A percentile compares a stretch with the other conserved stretches of the same genome.
Evolutionary conservation across 345 rosid genomes (phyloP).

Genomic region (Populus alba): DNA sequence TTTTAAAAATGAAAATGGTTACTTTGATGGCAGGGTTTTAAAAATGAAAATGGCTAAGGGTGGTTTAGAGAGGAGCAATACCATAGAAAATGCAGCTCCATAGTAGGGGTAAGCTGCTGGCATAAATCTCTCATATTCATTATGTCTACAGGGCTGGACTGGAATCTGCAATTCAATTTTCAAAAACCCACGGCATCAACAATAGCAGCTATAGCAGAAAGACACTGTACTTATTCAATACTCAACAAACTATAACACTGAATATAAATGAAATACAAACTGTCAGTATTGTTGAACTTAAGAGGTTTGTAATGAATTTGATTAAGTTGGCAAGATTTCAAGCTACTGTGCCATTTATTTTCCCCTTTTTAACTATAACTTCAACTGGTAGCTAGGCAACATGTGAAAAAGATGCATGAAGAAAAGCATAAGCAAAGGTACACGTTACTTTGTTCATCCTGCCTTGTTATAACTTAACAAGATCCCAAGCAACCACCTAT

Average conservation of each 20-base stretch:
- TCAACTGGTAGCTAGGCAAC: neutral
- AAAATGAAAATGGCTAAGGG: neutral
- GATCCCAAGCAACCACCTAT: neutral
- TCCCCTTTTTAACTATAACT: neutral
- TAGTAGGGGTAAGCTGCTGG: slow-evolving; percentile 61
- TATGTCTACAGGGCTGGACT: slow-evolving; percentile 53
- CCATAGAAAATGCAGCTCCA: slow-evolving; percentile 60
- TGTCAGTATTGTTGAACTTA: neutral
- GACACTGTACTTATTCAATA: neutral
- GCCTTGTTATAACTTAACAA: neutral
- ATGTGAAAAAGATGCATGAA: neutral
- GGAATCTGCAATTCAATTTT: slow-evolving; percentile 43
- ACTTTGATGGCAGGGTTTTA: no score
- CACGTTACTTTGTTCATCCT: neutral
- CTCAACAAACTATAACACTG: neutral
- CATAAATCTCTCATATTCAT: slow-evolving; percentile 60
- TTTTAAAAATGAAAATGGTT: neutral
- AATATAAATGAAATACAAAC: no score
- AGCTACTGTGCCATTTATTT: neutral
- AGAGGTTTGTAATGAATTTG: neutral
- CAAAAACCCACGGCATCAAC: neutral
- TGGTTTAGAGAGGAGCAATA: slow-evolving; percentile 13
- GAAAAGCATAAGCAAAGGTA: no score
- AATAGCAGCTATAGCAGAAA: slow-evolving; percentile 1
- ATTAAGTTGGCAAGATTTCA: neutral